These are phyloP conservation scores for Zelonia costaricensis DNA, from an alignment of 208 protist species.

Conservation along the genomic window DNA sequence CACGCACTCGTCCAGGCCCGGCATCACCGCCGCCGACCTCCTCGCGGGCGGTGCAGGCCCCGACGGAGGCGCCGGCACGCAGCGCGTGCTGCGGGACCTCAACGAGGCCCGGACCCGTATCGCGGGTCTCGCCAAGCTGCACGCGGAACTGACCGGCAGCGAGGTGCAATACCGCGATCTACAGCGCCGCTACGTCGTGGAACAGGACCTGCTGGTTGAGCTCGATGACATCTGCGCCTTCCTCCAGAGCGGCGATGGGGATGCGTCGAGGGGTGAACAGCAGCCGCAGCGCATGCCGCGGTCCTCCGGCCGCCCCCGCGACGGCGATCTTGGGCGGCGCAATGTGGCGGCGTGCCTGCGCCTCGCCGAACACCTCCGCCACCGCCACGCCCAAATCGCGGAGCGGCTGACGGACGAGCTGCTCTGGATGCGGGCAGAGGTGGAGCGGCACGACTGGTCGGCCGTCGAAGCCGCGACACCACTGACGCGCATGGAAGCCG, in stretches of 20 bases:
- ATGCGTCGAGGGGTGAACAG: background rate
- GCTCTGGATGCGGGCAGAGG: conserved; percentile 18
- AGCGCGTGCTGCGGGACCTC: conserved; percentile 21
- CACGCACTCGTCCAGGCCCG: background rate
- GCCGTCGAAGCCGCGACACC: conserved; percentile 12
- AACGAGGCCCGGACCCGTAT: conserved; percentile 6
- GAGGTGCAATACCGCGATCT: conserved; percentile 22
- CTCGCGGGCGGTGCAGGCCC: background rate
- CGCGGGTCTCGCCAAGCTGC: conserved; percentile 9
- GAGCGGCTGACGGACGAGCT: conserved; percentile 27
- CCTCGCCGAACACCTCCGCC: conserved; percentile 9
- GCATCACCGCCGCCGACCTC: background rate
- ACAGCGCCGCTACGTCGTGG: conserved; percentile 29
- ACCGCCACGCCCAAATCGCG: conserved; percentile 1
- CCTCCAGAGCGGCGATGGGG: conserved; percentile 4
- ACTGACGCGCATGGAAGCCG: conserved; percentile 24
- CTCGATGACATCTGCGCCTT: conserved; percentile 7
- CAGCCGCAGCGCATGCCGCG: background rate
- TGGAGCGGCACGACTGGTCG: conserved; percentile 21
- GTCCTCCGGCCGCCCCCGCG: too few species aligned
- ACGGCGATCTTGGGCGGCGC: background rate
- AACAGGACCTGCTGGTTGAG: conserved; percentile 7
- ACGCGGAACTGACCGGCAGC: conserved; percentile 5
- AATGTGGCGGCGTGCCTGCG: conserved; percentile 11
- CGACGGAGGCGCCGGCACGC: conserved; percentile 2